Evolutionary conservation across 441 rosid genomes (phyloP).

Genomic region (Breynia disticha): DNA sequence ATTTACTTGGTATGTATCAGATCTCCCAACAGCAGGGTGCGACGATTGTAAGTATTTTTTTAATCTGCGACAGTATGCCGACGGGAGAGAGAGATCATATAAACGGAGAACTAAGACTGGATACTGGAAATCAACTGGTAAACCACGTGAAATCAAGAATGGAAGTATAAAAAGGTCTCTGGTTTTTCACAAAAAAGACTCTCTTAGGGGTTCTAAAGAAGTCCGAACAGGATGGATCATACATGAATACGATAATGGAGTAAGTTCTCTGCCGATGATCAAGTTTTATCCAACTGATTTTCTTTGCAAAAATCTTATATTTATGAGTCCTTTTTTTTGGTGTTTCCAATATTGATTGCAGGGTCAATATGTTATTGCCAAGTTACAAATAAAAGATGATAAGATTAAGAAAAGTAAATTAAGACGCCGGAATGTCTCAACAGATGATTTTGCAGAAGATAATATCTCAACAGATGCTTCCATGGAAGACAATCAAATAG

Average conservation of each 20-base stretch:
- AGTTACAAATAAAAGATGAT: background rate
- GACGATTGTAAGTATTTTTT: constrained; percentile 31
- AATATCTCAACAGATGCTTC: no score
- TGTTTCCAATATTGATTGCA: background rate
- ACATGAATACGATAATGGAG: constrained; percentile 8
- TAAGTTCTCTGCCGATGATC: no score
- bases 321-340: background rate
- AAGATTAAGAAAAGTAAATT: background rate
- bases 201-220: background rate
- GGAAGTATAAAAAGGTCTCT: constrained; percentile 5
- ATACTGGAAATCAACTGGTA: constrained; percentile 47
- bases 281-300: no score
- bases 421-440: no score
- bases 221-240: constrained; percentile 13
- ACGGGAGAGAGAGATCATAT: constrained; percentile 8
- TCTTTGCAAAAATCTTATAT: no score
- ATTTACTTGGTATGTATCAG: no score
- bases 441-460: no score
- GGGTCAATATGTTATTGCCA: constrained; percentile 14
- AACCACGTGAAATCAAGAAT: constrained; percentile 15
- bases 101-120: constrained; percentile 29
- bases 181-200: background rate
- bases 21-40: no score
- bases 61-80: constrained; percentile 17
- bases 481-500: no score